phyloP scores from a whole-genome alignment of 306 rosid species.

The Herpetospermum pedunculosum region DNA sequence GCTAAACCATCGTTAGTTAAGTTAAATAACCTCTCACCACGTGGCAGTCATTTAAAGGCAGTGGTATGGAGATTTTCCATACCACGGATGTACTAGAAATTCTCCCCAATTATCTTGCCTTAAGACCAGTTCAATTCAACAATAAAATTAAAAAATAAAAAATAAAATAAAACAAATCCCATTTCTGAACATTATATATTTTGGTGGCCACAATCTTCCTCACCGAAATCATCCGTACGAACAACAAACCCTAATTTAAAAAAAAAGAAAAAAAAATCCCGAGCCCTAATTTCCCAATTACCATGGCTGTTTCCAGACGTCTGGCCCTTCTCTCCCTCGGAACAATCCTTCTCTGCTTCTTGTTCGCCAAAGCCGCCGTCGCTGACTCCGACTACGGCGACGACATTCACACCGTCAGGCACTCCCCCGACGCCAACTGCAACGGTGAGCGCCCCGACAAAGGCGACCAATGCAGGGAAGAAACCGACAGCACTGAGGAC shows the following conservation, averaged over 20 bases:
- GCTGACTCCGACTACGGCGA: neutral
- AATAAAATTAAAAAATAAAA: too few relatives aligned
- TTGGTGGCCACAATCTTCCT: neutral
- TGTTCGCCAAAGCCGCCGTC: conserved; percentile 12
- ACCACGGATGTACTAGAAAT: too few relatives aligned
- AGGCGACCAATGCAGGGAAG: conserved; percentile 24
- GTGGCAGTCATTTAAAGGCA: too few relatives aligned
- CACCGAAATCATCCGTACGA: neutral
- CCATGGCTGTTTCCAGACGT: conserved; percentile 25
- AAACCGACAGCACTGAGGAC: neutral
- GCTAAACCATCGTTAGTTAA: too few relatives aligned
- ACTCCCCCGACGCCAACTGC: neutral
- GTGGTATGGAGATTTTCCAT: too few relatives aligned
- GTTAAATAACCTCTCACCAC: too few relatives aligned
- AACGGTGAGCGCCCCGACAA: neutral
- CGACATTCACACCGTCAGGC: conserved; percentile 7
- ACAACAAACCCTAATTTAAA: neutral
- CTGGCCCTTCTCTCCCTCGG: conserved; percentile 13
- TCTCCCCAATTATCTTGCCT: too few relatives aligned
- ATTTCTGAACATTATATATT: too few relatives aligned
- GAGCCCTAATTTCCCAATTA: neutral
- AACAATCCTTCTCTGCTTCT: conserved; percentile 18
- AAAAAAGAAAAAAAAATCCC: neutral
- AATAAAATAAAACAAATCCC: too few relatives aligned
- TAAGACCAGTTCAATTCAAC: too few relatives aligned